These are phyloP conservation scores for Nigrospora oryzae DNA, from an alignment of 2,329 filamentous ascomycete species.

Conservation along the genomic window DNA sequence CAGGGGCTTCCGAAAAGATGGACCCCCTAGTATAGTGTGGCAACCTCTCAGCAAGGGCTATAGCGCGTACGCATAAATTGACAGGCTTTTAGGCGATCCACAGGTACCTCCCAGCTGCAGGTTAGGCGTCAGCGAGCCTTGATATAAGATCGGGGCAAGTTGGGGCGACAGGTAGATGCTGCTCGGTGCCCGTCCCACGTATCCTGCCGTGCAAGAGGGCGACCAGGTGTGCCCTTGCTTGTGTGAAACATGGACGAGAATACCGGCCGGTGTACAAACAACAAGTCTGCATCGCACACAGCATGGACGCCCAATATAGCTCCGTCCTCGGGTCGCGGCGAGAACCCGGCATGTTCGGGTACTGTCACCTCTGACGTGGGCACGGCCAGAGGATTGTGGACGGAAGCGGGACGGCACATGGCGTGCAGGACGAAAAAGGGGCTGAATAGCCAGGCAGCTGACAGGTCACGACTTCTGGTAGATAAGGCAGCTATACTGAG, in stretches of 20 bases:
- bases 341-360: slow-evolving; percentile 10
- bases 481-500: too few species aligned
- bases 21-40: too few species aligned
- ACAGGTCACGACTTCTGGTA: too few species aligned
- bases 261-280: slow-evolving; percentile 11
- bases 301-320: slow-evolving; percentile 8
- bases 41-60: too few species aligned
- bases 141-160: slow-evolving; percentile 3
- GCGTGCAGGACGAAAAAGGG: background rate
- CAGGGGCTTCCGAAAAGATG: too few species aligned
- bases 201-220: slow-evolving; percentile 8
- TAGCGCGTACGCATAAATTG: slow-evolving; percentile 4
- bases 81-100: slow-evolving; percentile 4
- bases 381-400: slow-evolving; percentile 5
- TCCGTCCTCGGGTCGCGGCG: slow-evolving; percentile 4
- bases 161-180: slow-evolving; percentile 6
- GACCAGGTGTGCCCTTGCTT: slow-evolving; percentile 9
- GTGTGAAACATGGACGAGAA: slow-evolving; percentile 12
- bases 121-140: slow-evolving; percentile 4
- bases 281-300: slow-evolving; percentile 10
- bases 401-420: slow-evolving; percentile 14
- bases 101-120: background rate
- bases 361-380: slow-evolving; percentile 12
- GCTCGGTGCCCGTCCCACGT: slow-evolving; percentile 10
- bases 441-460: background rate